A percentile compares a stretch with the other conserved stretches of the same genome.
phyloP scores from a whole-genome alignment of 108 stramenopile species.

The Nitzschia putrida region DNA sequence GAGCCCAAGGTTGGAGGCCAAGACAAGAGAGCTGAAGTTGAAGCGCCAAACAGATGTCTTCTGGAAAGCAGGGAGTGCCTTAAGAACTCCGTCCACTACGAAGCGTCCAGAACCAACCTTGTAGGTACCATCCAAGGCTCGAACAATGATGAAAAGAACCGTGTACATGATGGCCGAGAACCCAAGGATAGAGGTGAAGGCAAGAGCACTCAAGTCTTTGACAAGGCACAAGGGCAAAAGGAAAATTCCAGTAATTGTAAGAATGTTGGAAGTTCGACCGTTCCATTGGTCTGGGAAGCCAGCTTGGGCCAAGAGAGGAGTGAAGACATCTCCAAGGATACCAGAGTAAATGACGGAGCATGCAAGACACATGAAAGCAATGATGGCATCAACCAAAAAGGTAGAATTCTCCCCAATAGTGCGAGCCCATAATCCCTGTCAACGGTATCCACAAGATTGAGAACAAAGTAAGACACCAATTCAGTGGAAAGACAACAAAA shows the following conservation, averaged over 20 bases:
- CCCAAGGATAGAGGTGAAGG: conserved; percentile 61
- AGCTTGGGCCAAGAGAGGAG: conserved; percentile 38
- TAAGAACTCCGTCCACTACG: conserved; percentile 33
- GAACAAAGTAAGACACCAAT: background rate
- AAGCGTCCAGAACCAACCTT: conserved; percentile 41
- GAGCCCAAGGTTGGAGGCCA: conserved; percentile 51
- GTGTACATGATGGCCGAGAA: conserved; percentile 58
- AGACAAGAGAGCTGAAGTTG: conserved; percentile 51
- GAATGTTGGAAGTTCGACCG: conserved; percentile 42
- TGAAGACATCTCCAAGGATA: conserved; percentile 61
- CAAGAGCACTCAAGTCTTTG: conserved; percentile 54
- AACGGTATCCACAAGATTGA: background rate
- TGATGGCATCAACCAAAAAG: conserved; percentile 46
- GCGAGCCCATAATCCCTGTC: conserved; percentile 42
- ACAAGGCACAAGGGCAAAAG: conserved; percentile 51
- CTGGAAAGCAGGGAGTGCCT: conserved; percentile 34
- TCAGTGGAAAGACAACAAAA: too few relatives aligned
- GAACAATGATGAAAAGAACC: conserved; percentile 46
- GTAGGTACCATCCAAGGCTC: conserved; percentile 57
- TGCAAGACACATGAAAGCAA: conserved; percentile 45
- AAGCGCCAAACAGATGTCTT: conserved; percentile 44
- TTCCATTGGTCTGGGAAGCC: conserved; percentile 46
- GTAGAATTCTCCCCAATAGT: conserved; percentile 44
- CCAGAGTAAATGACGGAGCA: conserved; percentile 53
- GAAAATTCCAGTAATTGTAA: conserved; percentile 28